Conservation (phyloP, 768 basidiomycete genomes). For the Baorangia bicolor region DNA sequence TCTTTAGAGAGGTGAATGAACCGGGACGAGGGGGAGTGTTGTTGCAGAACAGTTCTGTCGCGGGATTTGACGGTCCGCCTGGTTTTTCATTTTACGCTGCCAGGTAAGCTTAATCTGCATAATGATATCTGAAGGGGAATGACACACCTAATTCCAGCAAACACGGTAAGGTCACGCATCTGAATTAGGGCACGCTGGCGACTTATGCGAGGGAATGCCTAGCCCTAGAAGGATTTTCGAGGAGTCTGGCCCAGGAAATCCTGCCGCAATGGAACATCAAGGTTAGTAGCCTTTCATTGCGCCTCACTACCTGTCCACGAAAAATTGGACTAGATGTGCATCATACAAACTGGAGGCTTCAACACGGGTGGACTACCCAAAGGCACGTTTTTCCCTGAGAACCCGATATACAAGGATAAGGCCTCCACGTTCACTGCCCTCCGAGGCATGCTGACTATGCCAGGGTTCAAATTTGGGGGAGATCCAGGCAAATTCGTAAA, state of each 20-base stretch:
- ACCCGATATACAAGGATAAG: conserved; percentile 4
- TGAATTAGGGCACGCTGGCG: background rate
- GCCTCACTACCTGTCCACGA: background rate
- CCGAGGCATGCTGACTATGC: background rate
- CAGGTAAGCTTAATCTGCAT: background rate
- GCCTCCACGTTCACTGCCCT: background rate
- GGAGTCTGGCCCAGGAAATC: conserved; percentile 36
- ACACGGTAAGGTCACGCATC: conserved; percentile 11
- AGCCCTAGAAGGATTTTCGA: conserved; percentile 37
- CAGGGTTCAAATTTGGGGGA: conserved; percentile 1
- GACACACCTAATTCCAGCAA: conserved; percentile 7
- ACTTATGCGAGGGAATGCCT: background rate
- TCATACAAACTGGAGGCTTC: conserved; percentile 19
- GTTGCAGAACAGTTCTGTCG: conserved; percentile 35
- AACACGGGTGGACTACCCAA: background rate
- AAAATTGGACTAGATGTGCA: conserved; percentile 14
- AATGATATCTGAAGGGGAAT: conserved; percentile 13
- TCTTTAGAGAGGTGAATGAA: conserved; percentile 37
- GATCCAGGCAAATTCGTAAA: conserved; percentile 12
- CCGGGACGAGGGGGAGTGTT: conserved; percentile 35
- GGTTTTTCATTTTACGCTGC: conserved; percentile 20
- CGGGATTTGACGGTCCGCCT: conserved; percentile 23
- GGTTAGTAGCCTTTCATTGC: background rate
- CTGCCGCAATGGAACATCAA: conserved; percentile 43
- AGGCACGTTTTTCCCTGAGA: conserved; percentile 2